phyloP scores from a whole-genome alignment of 257 asterid species.

The Solanum neorickii region DNA sequence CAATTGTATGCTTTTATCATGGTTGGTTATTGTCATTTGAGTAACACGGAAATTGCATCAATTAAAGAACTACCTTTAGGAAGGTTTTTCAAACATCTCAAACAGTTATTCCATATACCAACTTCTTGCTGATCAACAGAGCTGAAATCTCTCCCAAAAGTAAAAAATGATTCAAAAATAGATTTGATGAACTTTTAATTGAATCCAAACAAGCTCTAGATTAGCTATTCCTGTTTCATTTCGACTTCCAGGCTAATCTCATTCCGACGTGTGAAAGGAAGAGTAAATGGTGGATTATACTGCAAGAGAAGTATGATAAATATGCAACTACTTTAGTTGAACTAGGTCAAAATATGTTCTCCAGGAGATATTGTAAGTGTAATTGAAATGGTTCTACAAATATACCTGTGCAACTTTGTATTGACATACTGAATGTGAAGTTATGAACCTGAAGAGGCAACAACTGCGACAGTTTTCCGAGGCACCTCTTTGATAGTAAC shows the following conservation, averaged over 20 bases:
- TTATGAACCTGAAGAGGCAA: slow-evolving; percentile 67
- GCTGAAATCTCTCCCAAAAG: no score
- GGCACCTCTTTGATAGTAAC: slow-evolving; percentile 65
- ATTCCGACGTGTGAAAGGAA: slow-evolving; percentile 77
- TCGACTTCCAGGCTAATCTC: slow-evolving; percentile 86
- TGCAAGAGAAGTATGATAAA: slow-evolving; percentile 23
- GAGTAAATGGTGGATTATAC: slow-evolving; percentile 90
- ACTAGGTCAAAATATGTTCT: not conserved
- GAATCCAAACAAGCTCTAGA: no score
- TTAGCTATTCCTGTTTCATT: slow-evolving; percentile 31
- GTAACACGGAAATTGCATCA: not conserved
- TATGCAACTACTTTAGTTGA: not conserved
- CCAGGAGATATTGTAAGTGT: not conserved
- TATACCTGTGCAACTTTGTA: slow-evolving; percentile 59
- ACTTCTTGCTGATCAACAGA: no score
- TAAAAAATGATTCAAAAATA: no score
- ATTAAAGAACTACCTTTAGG: no score
- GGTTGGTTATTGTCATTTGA: not conserved
- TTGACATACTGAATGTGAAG: not conserved
- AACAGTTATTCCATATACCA: no score
- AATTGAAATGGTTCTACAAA: not conserved
- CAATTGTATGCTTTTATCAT: not conserved
- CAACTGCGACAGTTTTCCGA: slow-evolving; percentile 46
- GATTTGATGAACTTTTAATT: no score
- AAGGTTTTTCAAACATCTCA: no score